Conservation (phyloP, 495 filamentous ascomycete species). For the Neurospora sp. region DNA sequence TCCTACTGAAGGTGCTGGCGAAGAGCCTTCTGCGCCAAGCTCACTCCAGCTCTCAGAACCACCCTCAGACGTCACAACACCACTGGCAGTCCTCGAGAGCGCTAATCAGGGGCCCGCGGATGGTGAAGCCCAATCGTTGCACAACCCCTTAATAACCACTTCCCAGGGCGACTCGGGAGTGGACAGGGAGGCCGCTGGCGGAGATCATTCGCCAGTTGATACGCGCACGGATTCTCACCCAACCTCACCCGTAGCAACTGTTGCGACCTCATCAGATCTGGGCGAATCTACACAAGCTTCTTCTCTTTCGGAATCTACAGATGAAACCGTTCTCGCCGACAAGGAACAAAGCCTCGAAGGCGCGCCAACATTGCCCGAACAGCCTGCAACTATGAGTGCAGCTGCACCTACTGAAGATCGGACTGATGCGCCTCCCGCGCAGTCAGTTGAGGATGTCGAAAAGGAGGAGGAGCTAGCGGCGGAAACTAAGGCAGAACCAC, state of each 20-base stretch:
- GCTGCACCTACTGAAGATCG: neutral
- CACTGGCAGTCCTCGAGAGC: neutral
- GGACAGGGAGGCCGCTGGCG: conserved; percentile 22
- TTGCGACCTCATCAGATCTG: conserved; percentile 35
- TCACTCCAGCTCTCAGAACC: conserved; percentile 7
- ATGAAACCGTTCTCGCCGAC: conserved; percentile 34
- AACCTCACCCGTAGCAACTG: conserved; percentile 32
- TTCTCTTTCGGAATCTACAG: conserved; percentile 43
- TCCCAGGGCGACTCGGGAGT: conserved; percentile 31
- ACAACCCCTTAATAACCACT: conserved; percentile 7
- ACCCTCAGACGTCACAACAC: neutral
- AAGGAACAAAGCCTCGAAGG: conserved; percentile 8
- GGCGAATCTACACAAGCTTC: conserved; percentile 45
- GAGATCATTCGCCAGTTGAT: conserved; percentile 27
- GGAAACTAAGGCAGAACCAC: neutral
- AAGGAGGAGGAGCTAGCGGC: neutral
- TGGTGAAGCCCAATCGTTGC: neutral
- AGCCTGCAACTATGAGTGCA: neutral
- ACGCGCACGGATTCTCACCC: conserved; percentile 39
- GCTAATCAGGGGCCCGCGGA: neutral
- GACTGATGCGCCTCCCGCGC: conserved; percentile 2
- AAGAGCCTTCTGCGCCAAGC: conserved; percentile 8
- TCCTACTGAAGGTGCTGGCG: conserved; percentile 3
- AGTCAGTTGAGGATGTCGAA: neutral
- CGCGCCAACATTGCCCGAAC: neutral